These are phyloP conservation scores for Porcisia hertigi DNA, from an alignment of 208 protist species.

Conservation along the genomic window DNA sequence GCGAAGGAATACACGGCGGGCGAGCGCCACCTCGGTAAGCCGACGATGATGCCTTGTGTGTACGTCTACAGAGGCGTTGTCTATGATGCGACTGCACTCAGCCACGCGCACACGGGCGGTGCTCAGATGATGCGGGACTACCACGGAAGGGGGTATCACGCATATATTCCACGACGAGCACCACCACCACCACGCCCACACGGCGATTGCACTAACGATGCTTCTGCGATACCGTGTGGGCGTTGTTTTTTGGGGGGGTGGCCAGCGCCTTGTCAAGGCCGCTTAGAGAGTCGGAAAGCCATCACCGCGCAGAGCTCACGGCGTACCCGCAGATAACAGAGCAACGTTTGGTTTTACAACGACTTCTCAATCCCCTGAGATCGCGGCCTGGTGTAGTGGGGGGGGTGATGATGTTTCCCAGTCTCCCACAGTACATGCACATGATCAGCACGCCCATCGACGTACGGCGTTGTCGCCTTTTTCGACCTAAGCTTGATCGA, in stretches of 20 bases:
- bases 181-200: constrained; percentile 55
- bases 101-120: constrained; percentile 76
- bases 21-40: constrained; percentile 6
- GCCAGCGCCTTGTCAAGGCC: constrained; percentile 10
- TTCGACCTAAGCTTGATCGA: constrained; percentile 45
- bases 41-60: constrained; percentile 20
- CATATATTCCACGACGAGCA: constrained; percentile 53
- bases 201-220: constrained; percentile 46
- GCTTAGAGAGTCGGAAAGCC: constrained; percentile 22
- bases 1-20: constrained; percentile 16
- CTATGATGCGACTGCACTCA: constrained; percentile 85
- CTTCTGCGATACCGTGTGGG: constrained; percentile 52
- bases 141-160: constrained; percentile 45
- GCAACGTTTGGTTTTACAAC: constrained; percentile 43
- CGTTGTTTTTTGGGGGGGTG: constrained; percentile 18
- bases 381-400: constrained; percentile 47
- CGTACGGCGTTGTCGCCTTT: constrained; percentile 42
- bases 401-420: constrained; percentile 45
- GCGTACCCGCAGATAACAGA: constrained; percentile 52
- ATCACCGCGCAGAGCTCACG: constrained; percentile 48
- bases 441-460: constrained; percentile 46
- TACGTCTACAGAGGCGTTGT: constrained; percentile 61
- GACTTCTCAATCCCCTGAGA: constrained; percentile 51
- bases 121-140: constrained; percentile 46
- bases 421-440: constrained; percentile 49